Percentiles rank a stretch among this genome's conserved stretches.
These are phyloP conservation scores for Moringa oleifera DNA, from an alignment of 345 rosid genomes.

Conservation along the genomic window DNA sequence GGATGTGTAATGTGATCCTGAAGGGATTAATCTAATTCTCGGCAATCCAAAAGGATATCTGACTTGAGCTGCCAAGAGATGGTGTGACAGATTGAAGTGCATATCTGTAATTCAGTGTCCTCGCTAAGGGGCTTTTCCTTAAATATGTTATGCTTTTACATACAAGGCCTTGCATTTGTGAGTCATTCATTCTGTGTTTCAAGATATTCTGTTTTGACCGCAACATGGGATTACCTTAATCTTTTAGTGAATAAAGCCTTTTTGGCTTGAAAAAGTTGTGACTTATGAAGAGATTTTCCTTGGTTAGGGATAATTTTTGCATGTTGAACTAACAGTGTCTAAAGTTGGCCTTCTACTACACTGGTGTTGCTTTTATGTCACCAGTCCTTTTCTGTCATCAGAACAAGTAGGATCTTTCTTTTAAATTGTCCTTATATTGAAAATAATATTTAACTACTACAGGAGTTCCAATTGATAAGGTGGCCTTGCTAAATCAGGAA, in stretches of 20 bases:
- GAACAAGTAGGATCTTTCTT: background rate
- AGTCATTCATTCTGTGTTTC: background rate
- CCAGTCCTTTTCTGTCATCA: background rate
- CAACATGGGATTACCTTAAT: too few species aligned
- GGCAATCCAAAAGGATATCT: too few species aligned
- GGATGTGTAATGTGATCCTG: background rate
- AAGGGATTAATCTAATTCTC: background rate
- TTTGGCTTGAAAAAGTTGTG: too few species aligned
- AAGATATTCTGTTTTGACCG: background rate
- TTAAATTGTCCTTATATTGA: slow-evolving; percentile 5
- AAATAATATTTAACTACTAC: slow-evolving; percentile 16
- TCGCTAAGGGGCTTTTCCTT: background rate
- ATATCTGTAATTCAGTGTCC: background rate
- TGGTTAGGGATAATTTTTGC: too few species aligned
- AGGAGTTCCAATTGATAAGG: slow-evolving; percentile 93
- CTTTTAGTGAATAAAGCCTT: too few species aligned
- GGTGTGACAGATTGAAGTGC: background rate
- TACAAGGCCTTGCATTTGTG: background rate
- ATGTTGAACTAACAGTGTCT: background rate
- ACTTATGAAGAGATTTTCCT: too few species aligned
- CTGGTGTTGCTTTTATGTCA: too few species aligned
- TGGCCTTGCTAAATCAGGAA: slow-evolving; percentile 65
- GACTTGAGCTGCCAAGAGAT: too few species aligned
- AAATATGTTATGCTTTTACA: background rate
- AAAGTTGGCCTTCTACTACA: too few species aligned